phyloP scores from a whole-genome alignment of 2,329 filamentous ascomycete genomes.

The Colletotrichum magnum region DNA sequence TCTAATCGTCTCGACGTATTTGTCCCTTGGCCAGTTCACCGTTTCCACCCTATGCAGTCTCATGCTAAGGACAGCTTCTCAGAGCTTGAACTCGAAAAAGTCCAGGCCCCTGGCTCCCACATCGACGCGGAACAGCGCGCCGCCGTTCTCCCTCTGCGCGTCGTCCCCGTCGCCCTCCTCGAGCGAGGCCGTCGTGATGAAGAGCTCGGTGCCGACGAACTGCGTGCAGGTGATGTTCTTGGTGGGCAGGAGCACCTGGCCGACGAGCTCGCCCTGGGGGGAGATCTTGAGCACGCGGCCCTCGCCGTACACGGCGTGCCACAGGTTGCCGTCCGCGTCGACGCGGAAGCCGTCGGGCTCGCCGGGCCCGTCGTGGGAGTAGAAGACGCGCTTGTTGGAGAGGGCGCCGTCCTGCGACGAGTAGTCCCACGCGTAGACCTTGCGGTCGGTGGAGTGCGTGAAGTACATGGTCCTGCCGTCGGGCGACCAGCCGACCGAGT shows the following conservation, averaged over 20 bases:
- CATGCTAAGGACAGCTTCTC: neutral
- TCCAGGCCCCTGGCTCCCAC: slow-evolving; percentile 79
- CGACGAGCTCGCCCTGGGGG: slow-evolving; percentile 77
- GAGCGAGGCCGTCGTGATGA: slow-evolving; percentile 82
- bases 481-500: slow-evolving; percentile 85
- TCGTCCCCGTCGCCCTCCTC: slow-evolving; percentile 74
- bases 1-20: too few species aligned
- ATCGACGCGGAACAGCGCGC: slow-evolving; percentile 82
- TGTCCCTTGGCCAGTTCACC: neutral
- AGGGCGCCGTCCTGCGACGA: slow-evolving; percentile 73
- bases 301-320: slow-evolving; percentile 89
- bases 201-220: slow-evolving; percentile 81
- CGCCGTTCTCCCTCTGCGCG: slow-evolving; percentile 72
- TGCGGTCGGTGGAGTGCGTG: slow-evolving; percentile 80
- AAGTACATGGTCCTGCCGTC: slow-evolving; percentile 84
- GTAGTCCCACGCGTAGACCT: slow-evolving; percentile 84
- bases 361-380: slow-evolving; percentile 75
- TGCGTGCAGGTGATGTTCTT: slow-evolving; percentile 84
- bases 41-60: too few species aligned
- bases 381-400: slow-evolving; percentile 79
- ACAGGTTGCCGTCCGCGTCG: slow-evolving; percentile 87
- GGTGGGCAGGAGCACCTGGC: slow-evolving; percentile 83
- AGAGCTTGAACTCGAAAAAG: slow-evolving; percentile 74
- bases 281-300: slow-evolving; percentile 81
- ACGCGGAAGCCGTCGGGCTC: slow-evolving; percentile 89